Evolutionary conservation across 495 filamentous ascomycete species (phyloP), one percentile per base, ranked within the genome.

Genomic region (Hamigera avellanea): DNA sequence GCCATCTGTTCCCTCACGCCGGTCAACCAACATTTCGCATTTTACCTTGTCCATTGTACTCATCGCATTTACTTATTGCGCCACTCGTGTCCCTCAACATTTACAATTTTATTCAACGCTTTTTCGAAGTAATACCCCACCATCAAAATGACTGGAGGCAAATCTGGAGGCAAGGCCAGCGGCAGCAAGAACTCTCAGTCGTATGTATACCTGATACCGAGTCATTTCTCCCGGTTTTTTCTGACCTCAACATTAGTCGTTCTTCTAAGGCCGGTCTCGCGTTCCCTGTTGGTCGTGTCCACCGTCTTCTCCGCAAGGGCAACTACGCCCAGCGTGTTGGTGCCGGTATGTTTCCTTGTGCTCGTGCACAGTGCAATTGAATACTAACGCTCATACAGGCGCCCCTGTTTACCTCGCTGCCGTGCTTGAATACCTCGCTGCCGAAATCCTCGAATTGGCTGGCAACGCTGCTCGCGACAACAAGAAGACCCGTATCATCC

Each of bases 401-500:
- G 91, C 91, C 50, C 91, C 91, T 46, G 91, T 98, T 56, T 98
- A 98, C 59, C 82, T 98, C 48, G 91, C 91, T 46, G 91, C 91
- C 36, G 91, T 98, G 26, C 86, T 98, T 26, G 91, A 98, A 73
- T 98, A 98, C 55, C 83, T 98, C 39, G 89, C 91, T 43, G 91
- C 91, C 43, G 91, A 98, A 67, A 95, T 98, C 42, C 87, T 98
- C 59, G 91, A 98, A 70, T 72, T 98, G 68, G 91, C 91, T 61
- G 91, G 91, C 53, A 98, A 98, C 61, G 91, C 91, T 47, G 91
- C 91, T 40, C 89, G 91, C 59, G 91, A 98, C 69, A 96, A 96
- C 82, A 98, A 98, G 86, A 96, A 95, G 80, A 98, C 89, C 43
- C 86, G 91, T 83, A 98, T 98, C 73, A 98, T 96, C 49, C 91